Conservation (phyloP, 75 land plant genomes). For the Chamaecyparis obtusa region DNA sequence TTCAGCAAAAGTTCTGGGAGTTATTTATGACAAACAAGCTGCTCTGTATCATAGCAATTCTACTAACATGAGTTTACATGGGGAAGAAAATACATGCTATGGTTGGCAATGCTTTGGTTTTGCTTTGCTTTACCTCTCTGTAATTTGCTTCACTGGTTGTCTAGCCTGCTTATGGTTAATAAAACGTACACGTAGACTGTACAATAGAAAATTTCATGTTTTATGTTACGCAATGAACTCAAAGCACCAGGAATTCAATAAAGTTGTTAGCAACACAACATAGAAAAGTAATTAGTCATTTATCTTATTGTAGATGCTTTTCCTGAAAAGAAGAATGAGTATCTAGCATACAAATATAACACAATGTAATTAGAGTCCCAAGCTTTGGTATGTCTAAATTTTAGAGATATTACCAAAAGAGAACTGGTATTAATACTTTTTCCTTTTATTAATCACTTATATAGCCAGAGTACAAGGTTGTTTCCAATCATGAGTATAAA, state of each 20-base stretch:
- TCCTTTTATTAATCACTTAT: too few species aligned
- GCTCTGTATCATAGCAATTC: conserved; percentile 2
- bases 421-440: too few species aligned
- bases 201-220: conserved; percentile 13
- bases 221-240: background rate
- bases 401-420: background rate
- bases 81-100: conserved; percentile 29
- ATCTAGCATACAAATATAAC: background rate
- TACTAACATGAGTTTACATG: background rate
- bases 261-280: background rate
- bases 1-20: conserved; percentile 41
- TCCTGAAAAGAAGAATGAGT: background rate
- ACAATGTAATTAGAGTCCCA: background rate
- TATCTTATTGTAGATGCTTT: background rate
- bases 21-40: conserved; percentile 35
- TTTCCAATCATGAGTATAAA: background rate
- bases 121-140: conserved; percentile 25
- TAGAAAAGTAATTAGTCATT: background rate
- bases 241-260: background rate
- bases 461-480: too few species aligned
- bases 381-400: background rate
- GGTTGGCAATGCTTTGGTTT: conserved; percentile 40
- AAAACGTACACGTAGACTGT: conserved; percentile 20
- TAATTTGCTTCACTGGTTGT: conserved; percentile 30
- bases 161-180: conserved; percentile 32